Evolutionary conservation across 495 filamentous ascomycete genomes (phyloP), one percentile per base, ranked within the genome.

Genomic region (Penicillium parvum): DNA sequence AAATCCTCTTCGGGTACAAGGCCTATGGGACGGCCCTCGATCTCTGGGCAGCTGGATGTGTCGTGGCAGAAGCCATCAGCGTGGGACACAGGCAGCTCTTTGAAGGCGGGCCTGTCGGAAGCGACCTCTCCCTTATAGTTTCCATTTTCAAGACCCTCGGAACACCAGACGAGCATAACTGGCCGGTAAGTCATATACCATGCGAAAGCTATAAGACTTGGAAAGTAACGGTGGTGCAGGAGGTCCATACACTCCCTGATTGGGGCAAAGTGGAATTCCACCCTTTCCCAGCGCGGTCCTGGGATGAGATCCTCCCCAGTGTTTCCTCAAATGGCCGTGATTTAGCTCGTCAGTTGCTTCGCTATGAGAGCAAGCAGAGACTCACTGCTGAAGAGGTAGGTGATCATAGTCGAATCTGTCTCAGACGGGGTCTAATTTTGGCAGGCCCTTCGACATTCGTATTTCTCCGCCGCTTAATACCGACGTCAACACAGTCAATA

Each of bases 131-230:
- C 4, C 70, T 99, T 27, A 86, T 99, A 33, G 73, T 85, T 37
- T 94, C 86, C 50, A 90, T 96, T 14, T 99, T 99, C 64, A 78
- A 81, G 60, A 89, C 79, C 9, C 65, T 97, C 18, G 92, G 92
- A 5, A 96, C 90, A 3, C 92, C 92, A 0, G 82, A 83, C 32
- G 64, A 74, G 29, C 71, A 81, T 23, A 78, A 58, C 0, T 98
- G 92, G 92, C 91, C 91, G 25, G 81, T 81, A 71, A 58, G 69
- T 49, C 40, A 22, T n/a, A n/a, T 11, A 14, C 16, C 6, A 15
- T 20, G 17, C 10, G 3, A 30, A 1, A n/a, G 14, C 7, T 15
- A 21, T 5, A 5, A 4, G n/a, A 15, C 6, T 28, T 15, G 7
- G 23, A 14, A n/a, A 23, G 26, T 19, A 49, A 44, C 40, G 19